A percentile compares a stretch with the other conserved stretches of the same genome.
These are phyloP conservation scores for Choricystis sp. DNA, from an alignment of 139 green algal genomes.

Conservation along the genomic window DNA sequence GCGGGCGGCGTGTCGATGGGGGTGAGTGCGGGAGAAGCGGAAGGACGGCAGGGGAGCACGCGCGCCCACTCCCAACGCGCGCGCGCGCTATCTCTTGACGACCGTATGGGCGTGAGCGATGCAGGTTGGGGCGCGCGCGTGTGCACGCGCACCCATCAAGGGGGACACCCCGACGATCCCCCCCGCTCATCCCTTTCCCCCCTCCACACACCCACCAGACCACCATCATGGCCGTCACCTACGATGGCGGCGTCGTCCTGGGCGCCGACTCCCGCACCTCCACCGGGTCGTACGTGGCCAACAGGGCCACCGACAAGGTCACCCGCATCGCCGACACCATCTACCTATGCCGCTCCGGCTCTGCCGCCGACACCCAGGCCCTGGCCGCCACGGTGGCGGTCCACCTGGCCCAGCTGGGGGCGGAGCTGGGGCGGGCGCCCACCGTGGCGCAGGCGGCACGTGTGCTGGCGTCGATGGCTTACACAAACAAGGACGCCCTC, in stretches of 20 bases:
- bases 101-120: too few species aligned
- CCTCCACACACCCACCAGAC: constrained; percentile 29
- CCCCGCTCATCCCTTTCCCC: background rate
- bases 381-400: constrained; percentile 58
- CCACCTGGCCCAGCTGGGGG: constrained; percentile 46
- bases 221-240: constrained; percentile 84
- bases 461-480: constrained; percentile 56
- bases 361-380: constrained; percentile 76
- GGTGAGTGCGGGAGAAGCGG: background rate
- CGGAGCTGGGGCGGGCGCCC: constrained; percentile 44
- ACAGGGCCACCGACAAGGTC: constrained; percentile 92
- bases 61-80: too few species aligned
- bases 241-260: constrained; percentile 78
- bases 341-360: constrained; percentile 51
- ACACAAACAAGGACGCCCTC: constrained; percentile 68
- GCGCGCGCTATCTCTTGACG: too few species aligned
- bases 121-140: too few species aligned
- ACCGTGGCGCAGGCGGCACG: constrained; percentile 61
- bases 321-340: constrained; percentile 58
- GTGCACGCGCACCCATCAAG: too few species aligned
- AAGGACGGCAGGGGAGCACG: background rate
- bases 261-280: constrained; percentile 74
- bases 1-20: background rate
- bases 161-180: too few species aligned
- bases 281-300: constrained; percentile 83